phyloP scores from a whole-genome alignment of 352 stramenopile genomes.

The Phytophthora sojae region DNA sequence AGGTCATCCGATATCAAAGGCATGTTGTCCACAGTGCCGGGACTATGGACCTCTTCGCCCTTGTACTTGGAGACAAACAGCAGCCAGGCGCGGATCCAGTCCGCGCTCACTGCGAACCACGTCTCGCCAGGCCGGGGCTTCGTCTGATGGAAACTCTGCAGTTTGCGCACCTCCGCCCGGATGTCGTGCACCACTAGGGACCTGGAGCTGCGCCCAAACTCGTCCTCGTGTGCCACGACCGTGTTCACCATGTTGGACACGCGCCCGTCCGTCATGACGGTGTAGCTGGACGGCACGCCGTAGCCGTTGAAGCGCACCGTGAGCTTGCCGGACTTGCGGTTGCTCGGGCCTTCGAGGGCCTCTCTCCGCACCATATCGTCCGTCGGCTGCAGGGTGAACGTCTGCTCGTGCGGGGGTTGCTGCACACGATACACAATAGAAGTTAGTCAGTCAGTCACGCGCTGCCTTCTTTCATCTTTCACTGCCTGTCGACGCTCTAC shows the following conservation, averaged over 20 bases:
- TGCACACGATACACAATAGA: slow-evolving; percentile 25
- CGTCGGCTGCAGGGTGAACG: slow-evolving; percentile 66
- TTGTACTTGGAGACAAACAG: slow-evolving; percentile 82
- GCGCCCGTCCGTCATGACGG: slow-evolving; percentile 56
- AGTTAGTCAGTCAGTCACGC: slow-evolving; percentile 18
- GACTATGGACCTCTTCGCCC: slow-evolving; percentile 59
- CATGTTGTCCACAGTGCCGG: slow-evolving; percentile 80
- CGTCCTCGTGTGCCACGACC: slow-evolving; percentile 73
- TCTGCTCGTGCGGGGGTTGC: slow-evolving; percentile 66
- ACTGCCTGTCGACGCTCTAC: neutral
- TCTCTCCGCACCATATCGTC: slow-evolving; percentile 66
- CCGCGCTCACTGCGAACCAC: slow-evolving; percentile 71
- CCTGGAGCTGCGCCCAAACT: slow-evolving; percentile 59
- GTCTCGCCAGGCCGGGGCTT: slow-evolving; percentile 62
- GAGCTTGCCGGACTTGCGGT: slow-evolving; percentile 74
- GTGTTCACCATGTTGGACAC: slow-evolving; percentile 56
- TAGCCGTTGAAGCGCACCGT: slow-evolving; percentile 77
- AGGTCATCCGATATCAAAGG: slow-evolving; percentile 74
- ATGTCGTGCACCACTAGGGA: slow-evolving; percentile 61
- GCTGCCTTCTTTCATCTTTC: neutral
- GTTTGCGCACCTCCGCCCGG: slow-evolving; percentile 63
- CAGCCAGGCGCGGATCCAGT: slow-evolving; percentile 78
- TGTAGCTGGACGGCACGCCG: slow-evolving; percentile 65
- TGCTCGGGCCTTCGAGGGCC: slow-evolving; percentile 58
- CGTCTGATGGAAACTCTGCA: slow-evolving; percentile 76